phyloP scores from a whole-genome alignment of 257 asterid species.

The Petunia secreta region DNA sequence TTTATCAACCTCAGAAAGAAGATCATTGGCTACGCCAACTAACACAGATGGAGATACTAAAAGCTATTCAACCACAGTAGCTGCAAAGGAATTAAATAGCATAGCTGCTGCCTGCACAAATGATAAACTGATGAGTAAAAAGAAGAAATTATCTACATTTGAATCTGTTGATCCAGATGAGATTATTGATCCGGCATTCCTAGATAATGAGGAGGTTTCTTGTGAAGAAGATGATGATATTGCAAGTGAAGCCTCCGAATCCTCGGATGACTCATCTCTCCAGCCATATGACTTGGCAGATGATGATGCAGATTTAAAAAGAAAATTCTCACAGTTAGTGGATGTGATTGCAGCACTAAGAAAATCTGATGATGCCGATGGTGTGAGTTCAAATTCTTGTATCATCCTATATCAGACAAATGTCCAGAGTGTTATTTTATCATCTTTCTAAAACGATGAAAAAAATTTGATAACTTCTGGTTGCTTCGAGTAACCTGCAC shows the following conservation, averaged over 20 bases:
- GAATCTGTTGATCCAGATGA: slow-evolving; percentile 82
- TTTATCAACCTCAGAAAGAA: slow-evolving; percentile 45
- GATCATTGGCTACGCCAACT: slow-evolving; percentile 32
- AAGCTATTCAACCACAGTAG: slow-evolving; percentile 29
- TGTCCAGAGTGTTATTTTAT: slow-evolving; percentile 6
- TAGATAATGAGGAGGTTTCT: slow-evolving; percentile 45
- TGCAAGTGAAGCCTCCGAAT: slow-evolving; percentile 74
- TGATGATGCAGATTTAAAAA: slow-evolving; percentile 77
- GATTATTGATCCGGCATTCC: slow-evolving; percentile 76
- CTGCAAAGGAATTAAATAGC: slow-evolving; percentile 41
- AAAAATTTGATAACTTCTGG: slow-evolving; percentile 27
- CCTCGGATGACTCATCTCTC: slow-evolving; percentile 64
- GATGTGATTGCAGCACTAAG: slow-evolving; percentile 92
- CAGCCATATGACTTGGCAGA: slow-evolving; percentile 89
- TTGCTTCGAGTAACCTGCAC: not conserved
- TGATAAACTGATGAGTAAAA: slow-evolving; percentile 37
- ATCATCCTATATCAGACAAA: not conserved
- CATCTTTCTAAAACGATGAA: not conserved
- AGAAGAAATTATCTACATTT: slow-evolving; percentile 43
- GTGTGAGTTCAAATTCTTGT: slow-evolving; percentile 58
- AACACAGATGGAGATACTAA: slow-evolving; percentile 43
- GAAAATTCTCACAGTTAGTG: slow-evolving; percentile 76
- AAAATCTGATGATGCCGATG: slow-evolving; percentile 90
- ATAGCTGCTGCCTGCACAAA: slow-evolving; percentile 38
- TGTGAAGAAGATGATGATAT: slow-evolving; percentile 60